phyloP scores from a whole-genome alignment of 202 grass and related monocot species.

The Alloteropsis angusta region DNA sequence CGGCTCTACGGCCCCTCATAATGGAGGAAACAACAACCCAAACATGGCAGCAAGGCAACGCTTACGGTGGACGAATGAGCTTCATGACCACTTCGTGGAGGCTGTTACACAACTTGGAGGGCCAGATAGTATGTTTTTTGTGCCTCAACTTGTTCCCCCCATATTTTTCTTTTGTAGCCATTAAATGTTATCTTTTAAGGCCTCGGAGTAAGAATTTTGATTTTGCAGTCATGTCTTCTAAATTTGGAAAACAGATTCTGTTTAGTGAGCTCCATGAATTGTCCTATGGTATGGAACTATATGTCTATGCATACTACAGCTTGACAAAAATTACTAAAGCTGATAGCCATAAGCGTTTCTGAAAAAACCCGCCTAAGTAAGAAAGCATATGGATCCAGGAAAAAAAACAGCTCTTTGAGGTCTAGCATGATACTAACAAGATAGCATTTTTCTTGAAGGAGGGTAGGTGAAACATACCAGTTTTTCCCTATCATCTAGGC shows the following conservation, averaged over 20 bases:
- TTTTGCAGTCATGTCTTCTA: neutral
- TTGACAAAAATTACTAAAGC: neutral
- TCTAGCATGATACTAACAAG: neutral
- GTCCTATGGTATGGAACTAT: neutral
- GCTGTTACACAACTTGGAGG: conserved; percentile 77
- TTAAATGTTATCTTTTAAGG: neutral
- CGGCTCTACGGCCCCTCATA: conserved; percentile 2
- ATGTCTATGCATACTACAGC: neutral
- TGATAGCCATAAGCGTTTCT: neutral
- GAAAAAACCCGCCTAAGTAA: neutral
- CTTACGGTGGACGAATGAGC: conserved; percentile 73
- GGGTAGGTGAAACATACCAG: neutral
- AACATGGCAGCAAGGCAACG: conserved; percentile 48
- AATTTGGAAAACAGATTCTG: neutral
- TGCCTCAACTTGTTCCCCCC: neutral
- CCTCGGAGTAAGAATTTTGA: neutral
- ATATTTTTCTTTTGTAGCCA: neutral
- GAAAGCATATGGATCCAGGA: neutral
- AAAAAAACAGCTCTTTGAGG: neutral
- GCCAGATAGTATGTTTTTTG: conserved; percentile 58
- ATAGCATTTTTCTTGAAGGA: neutral
- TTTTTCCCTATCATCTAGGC: neutral
- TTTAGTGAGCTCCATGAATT: neutral
- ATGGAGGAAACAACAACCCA: conserved; percentile 31
- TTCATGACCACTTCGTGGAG: conserved; percentile 74